Conservation (phyloP, 2,329 filamentous ascomycete genomes). For the Periconia sp. region DNA sequence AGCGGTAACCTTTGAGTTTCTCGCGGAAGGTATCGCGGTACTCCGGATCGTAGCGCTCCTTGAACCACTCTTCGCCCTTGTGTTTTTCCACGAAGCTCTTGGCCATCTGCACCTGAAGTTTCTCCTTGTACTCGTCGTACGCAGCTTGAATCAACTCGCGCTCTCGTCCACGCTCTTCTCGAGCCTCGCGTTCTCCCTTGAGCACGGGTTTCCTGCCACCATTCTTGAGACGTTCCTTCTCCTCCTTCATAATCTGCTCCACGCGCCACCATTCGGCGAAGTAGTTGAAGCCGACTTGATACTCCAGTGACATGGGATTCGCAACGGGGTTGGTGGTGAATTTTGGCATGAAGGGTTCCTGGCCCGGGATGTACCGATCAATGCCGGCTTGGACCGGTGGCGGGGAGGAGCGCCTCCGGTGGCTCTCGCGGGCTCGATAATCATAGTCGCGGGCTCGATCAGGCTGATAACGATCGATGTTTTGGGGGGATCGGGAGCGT, state of each 20-base stretch:
- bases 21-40: slow-evolving; percentile 73
- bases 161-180: slow-evolving; percentile 77
- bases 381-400: slow-evolving; percentile 68
- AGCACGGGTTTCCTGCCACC: slow-evolving; percentile 68
- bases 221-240: slow-evolving; percentile 70
- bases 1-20: slow-evolving; percentile 78
- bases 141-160: slow-evolving; percentile 74
- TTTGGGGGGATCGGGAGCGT: slow-evolving; percentile 71
- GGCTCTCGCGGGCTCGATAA: slow-evolving; percentile 61
- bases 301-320: slow-evolving; percentile 72
- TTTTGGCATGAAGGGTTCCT: slow-evolving; percentile 57
- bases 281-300: slow-evolving; percentile 82
- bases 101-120: slow-evolving; percentile 73
- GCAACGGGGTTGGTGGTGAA: slow-evolving; percentile 66
- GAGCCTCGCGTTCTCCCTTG: slow-evolving; percentile 64
- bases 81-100: slow-evolving; percentile 87
- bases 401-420: slow-evolving; percentile 61
- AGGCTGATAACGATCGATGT: slow-evolving; percentile 77
- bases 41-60: slow-evolving; percentile 87
- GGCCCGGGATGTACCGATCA: slow-evolving; percentile 81
- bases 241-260: slow-evolving; percentile 80
- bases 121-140: slow-evolving; percentile 67
- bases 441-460: slow-evolving; percentile 71
- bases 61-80: slow-evolving; percentile 97
- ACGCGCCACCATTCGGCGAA: slow-evolving; percentile 86